These are phyloP conservation scores for Hyparrhenia diplandra DNA, from an alignment of 176 grass and related monocot species.

Conservation along the genomic window DNA sequence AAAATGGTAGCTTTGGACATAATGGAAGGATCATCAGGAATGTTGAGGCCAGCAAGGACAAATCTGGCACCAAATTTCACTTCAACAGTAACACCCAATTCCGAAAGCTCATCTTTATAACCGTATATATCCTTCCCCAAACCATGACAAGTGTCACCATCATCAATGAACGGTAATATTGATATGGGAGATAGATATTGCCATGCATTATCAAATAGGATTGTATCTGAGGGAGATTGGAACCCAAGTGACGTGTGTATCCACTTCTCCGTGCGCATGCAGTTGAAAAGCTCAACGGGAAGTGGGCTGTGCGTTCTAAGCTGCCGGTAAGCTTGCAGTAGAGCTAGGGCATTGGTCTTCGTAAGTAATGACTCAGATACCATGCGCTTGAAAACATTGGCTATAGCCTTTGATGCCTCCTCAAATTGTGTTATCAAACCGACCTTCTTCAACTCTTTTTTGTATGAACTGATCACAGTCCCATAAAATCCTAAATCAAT, in stretches of 20 bases:
- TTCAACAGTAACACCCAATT: conserved; percentile 42
- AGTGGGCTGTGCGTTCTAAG: neutral
- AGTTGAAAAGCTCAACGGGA: conserved; percentile 28
- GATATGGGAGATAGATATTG: conserved; percentile 37
- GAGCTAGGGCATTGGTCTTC: conserved; percentile 6
- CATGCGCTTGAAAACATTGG: conserved; percentile 3
- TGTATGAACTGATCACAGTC: conserved; percentile 30
- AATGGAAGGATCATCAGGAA: conserved; percentile 39
- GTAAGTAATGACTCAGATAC: too few species aligned
- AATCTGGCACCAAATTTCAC: conserved; percentile 31
- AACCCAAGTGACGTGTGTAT: conserved; percentile 46
- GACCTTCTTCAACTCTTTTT: conserved; percentile 36
- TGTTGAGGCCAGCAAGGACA: conserved; percentile 36
- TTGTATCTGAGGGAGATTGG: conserved; percentile 21
- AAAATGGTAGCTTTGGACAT: conserved; percentile 25
- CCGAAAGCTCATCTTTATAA: conserved; percentile 53
- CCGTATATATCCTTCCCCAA: conserved; percentile 40
- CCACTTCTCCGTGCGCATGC: conserved; percentile 48
- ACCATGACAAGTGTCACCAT: conserved; percentile 21
- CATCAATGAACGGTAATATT: conserved; percentile 52
- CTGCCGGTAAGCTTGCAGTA: conserved; percentile 40
- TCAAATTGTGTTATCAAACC: conserved; percentile 37
- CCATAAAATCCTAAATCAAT: conserved; percentile 61
- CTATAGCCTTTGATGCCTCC: conserved; percentile 37
- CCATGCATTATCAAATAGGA: conserved; percentile 47